Base-by-base conservation (phyloP, 2,329 filamentous ascomycete genomes). In the Colletotrichum theobromicola region DNA sequence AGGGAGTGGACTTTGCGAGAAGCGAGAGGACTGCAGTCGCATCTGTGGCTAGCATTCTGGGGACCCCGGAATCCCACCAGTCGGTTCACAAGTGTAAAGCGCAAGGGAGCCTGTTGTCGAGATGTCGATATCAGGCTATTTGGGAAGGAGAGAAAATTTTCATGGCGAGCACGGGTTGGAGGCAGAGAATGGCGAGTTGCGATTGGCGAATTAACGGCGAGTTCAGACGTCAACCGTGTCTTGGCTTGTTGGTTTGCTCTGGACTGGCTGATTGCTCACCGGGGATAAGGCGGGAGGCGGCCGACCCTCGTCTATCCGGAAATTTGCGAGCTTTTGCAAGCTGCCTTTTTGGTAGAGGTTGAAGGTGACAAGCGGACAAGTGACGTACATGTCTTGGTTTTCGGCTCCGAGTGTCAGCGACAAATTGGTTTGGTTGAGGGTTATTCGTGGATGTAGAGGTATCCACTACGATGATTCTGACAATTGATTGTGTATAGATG, bases 51-150 rank as follows among this genome's bases (percentile, higher is more conserved):
- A 72, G 57, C 34, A 67, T 62, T 37, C 72, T 74, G 68, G 72
- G 55, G 62, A 65, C 67, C 72, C 62, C 62, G 34, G 62, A 70
- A 67, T 72, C 68, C 68, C 72, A 74, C 72, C 72, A 74, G 62
- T 74, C 62, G 72, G 57, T 62, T 72, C 21, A 28, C 63, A 35
- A n/a, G 21, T 67, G 32, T 46, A 16, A 58, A 46, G 37, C 37
- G 35, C 71, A 71, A 62, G 61, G 72, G 57, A 65, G 57, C 62
- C 58, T 42, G 60, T 35, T 37, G 32, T 24, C 34, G 34, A 72
- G 55, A 34, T 32, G 72, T 66, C 12, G 68, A 67, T 21, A 74
- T 72, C 68, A 72, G 62, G 68, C 68, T 74, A 74, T 72, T 37
- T 57, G 55, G 10, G 16, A 61, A 60, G 42, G 24, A n/a, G 21